Conservation (phyloP, 768 basidiomycete species). For the Termitomyces sp. region DNA sequence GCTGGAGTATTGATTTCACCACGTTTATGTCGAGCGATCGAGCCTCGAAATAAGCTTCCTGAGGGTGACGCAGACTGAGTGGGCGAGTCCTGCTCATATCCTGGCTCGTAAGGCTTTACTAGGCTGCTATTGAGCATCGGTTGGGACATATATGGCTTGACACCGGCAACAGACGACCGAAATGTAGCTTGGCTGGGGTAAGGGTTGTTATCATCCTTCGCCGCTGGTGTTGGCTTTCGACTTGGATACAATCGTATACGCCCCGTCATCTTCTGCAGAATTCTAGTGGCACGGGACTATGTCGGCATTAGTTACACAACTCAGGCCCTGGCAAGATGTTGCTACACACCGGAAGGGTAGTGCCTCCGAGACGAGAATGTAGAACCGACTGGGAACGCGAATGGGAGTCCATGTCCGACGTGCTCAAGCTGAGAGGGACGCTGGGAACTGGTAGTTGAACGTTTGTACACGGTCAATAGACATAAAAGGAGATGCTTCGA, state of each 20-base stretch:
- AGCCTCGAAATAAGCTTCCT: slow-evolving; percentile 4
- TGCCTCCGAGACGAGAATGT: slow-evolving; percentile 15
- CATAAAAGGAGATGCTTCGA: slow-evolving; percentile 1
- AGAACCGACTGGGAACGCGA: slow-evolving; percentile 20
- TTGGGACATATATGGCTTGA: slow-evolving; percentile 46
- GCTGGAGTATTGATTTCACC: not conserved
- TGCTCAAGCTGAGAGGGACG: not conserved
- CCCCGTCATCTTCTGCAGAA: slow-evolving; percentile 37
- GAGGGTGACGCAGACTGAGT: slow-evolving; percentile 11
- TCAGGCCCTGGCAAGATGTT: not conserved
- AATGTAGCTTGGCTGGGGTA: slow-evolving; percentile 26
- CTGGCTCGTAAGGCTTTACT: slow-evolving; percentile 15
- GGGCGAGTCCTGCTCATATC: slow-evolving; percentile 23
- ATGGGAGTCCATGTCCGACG: slow-evolving; percentile 17
- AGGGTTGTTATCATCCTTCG: slow-evolving; percentile 15
- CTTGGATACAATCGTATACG: slow-evolving; percentile 24
- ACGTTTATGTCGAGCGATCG: not conserved
- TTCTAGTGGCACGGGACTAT: slow-evolving; percentile 29
- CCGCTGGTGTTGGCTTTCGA: not conserved
- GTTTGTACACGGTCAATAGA: not conserved
- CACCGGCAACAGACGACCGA: slow-evolving; percentile 13
- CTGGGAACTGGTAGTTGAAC: not conserved
- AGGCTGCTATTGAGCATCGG: slow-evolving; percentile 28
- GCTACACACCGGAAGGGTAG: slow-evolving; percentile 19
- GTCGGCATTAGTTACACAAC: not conserved